Evolutionary conservation across 164 flowering plant genomes (phyloP).

Genomic region (Tetracentron sinense): DNA sequence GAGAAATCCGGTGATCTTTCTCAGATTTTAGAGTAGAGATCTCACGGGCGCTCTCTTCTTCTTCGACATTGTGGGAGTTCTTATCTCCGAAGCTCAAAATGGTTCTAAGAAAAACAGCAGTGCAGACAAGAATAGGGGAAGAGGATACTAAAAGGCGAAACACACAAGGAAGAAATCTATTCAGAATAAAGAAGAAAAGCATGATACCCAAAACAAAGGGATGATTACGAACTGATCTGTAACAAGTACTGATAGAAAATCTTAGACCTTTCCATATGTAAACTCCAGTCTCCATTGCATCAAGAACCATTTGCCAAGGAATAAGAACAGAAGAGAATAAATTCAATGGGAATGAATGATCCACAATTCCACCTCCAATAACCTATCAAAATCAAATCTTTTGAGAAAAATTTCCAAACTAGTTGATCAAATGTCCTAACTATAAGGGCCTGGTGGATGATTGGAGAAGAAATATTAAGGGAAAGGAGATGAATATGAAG

Average conservation of each 20-base stretch:
- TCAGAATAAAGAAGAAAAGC: constrained; percentile 34
- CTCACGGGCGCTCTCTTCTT: not conserved
- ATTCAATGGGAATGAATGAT: too few relatives aligned
- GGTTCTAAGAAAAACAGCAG: constrained; percentile 17
- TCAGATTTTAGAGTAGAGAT: not conserved
- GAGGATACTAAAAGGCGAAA: constrained; percentile 31
- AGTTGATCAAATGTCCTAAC: too few relatives aligned
- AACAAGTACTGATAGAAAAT: constrained; percentile 25
- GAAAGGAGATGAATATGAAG: too few relatives aligned
- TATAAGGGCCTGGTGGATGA: too few relatives aligned
- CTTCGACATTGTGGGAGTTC: not conserved
- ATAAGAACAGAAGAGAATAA: too few relatives aligned
- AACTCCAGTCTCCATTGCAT: constrained; percentile 30
- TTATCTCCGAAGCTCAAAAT: constrained; percentile 3
- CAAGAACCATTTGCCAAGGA: constrained; percentile 65
- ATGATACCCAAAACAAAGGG: constrained; percentile 40
- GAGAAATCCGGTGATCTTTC: too few relatives aligned
- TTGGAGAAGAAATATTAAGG: too few relatives aligned
- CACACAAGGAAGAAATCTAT: constrained; percentile 31
- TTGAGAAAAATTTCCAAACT: too few relatives aligned
- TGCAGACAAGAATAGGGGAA: constrained; percentile 27
- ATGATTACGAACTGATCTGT: constrained; percentile 30
- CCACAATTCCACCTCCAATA: too few relatives aligned
- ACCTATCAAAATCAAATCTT: too few relatives aligned
- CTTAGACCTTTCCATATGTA: constrained; percentile 24